Base-by-base conservation (phyloP, 2,329 filamentous ascomycete genomes). In the Penicillium brevicompactum region DNA sequence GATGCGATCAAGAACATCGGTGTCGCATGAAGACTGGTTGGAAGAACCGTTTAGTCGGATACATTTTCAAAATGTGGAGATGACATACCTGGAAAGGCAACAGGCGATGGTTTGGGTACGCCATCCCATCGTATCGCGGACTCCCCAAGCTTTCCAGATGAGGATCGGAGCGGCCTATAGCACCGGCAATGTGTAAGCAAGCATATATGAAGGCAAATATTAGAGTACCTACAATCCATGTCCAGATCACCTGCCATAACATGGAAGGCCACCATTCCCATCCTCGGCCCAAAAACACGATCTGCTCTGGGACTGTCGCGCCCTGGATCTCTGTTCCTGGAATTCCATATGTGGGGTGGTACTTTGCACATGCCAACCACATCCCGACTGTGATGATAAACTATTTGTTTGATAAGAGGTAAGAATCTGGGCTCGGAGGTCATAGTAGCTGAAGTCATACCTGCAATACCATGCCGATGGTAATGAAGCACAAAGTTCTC, bases 181-280 rank as follows among this genome's bases (percentile, higher is more conserved):
- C 14, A 7, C 34, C 7, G 11, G 1, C 11, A 14, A 6, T 13
- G 4, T 14, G 21, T 51, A 22, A 55, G 48, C 34, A n/a, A 5
- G 7, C 4, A n/a, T n/a, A 37, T 7, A 4, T 7, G 6, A 7
- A n/a, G 34, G 13, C 14, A 4, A 37, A n/a, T 7, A 37, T 37
- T 1, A n/a, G 2, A 18, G 2, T 16, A 37, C 42, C 43, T 24
- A 55, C 49, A 38, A 52, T 49, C 44, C 18, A 52, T 49, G 48
- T 44, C 45, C 32, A 51, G 10, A 46, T 32, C 11, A 55, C 18
- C 24, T 55, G 48, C 53, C 53, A 55, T 5, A 55, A 30, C 31
- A 55, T 31, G 2, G 48, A 47, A 8, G 50, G 54, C 49, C 53
- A 55, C 53, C 53, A 55, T 30, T 55, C 53, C 53, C 53, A 55